phyloP scores from a whole-genome alignment of 768 basidiomycete genomes.

The Mrakia blollopis region DNA sequence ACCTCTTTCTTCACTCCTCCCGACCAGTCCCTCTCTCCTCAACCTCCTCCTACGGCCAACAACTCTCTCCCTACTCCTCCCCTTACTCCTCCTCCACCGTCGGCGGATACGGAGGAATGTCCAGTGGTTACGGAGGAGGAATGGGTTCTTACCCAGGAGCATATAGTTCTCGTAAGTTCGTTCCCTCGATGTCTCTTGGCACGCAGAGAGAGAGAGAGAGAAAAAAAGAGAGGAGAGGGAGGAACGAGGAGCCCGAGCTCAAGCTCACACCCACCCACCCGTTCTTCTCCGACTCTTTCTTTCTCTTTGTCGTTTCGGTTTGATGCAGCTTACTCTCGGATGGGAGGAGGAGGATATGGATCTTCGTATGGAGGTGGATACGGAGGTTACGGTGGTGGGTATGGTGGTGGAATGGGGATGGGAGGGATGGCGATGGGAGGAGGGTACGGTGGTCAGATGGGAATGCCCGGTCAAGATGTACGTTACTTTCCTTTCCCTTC shows the following conservation, averaged over 20 bases:
- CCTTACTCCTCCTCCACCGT: constrained; percentile 49
- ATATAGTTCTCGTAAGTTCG: constrained; percentile 26
- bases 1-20: neutral
- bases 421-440: constrained; percentile 41
- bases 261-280: constrained; percentile 17
- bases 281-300: neutral
- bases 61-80: constrained; percentile 37
- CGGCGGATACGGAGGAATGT: constrained; percentile 19
- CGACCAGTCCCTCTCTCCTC: constrained; percentile 12
- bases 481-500: constrained; percentile 11
- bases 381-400: constrained; percentile 35
- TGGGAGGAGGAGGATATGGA: constrained; percentile 48
- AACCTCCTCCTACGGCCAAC: constrained; percentile 12
- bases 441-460: constrained; percentile 47
- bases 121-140: constrained; percentile 36
- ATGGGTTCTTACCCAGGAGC: constrained; percentile 27
- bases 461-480: constrained; percentile 49
- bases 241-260: neutral
- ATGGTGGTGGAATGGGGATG: constrained; percentile 39
- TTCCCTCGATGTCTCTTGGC: neutral
- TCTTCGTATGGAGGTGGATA: constrained; percentile 48
- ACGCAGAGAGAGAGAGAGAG: no score
- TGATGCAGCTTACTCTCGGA: constrained; percentile 26
- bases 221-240: neutral
- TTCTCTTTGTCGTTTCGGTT: neutral